Evolutionary conservation across 2,329 filamentous ascomycete species (phyloP), one percentile per base, ranked within the genome.

Genomic region (Diaporthe citriasiana): DNA sequence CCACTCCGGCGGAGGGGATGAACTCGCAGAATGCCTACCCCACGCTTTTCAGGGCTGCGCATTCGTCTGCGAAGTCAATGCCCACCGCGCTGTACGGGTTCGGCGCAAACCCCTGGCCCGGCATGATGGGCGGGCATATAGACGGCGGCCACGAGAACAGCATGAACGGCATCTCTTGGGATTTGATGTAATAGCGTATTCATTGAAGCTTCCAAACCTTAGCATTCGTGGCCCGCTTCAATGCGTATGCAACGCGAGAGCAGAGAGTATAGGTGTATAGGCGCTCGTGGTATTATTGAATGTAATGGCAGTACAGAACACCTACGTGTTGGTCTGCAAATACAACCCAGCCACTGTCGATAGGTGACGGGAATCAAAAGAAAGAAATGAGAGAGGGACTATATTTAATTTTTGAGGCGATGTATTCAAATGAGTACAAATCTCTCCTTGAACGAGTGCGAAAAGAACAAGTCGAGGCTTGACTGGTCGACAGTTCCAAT

Each of bases 11-110:
- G 1, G 59, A 63, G 30, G 59, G 40, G 17, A 22, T 63, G 17
- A 33, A 17, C 27, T 45, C 59, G 10, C 59, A 63, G 17, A 47
- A 63, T 22, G 27, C 10, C 17, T 63, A 15, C 19, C 59, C 40
- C 7, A 22, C 27, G 2, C 59, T 63, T 9, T 63, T 63, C 40
- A 63, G 59, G 10, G 30, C 25, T 4, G 19, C 25, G 5, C 0
- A n/a, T 22, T 22, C 59, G 10, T 33, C 15, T 15, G 27, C 40
- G 5, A 63, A 40, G 25, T 13, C 25, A 33, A 22, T 63, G 5
- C 59, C 59, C 5, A 63, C 59, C 25, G 25, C 59, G 19, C 15
- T 63, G 40, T 63, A 63, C 15, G 59, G 59, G 2, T 63, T 63
- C 6, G 40, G 59, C 40, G 45, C 59, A n/a, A 15, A 47, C 22